Conservation (phyloP, 2,329 filamentous ascomycete genomes). For the Aspergillus aculeatus region DNA sequence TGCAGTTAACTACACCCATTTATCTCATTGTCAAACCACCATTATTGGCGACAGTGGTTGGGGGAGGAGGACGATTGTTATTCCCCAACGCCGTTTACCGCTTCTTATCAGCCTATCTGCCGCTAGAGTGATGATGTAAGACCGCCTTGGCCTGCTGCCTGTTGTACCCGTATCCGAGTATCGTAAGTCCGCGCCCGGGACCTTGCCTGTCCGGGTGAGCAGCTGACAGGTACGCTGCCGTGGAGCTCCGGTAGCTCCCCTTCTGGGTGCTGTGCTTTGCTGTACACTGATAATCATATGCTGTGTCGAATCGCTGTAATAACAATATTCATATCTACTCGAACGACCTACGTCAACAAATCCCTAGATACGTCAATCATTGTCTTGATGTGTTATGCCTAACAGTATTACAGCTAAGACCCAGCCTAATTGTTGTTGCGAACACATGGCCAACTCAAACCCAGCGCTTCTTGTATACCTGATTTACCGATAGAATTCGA, state of each 20-base stretch:
- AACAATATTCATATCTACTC: neutral
- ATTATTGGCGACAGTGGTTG: no score
- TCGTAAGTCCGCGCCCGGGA: neutral
- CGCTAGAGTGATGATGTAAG: constrained; percentile 14
- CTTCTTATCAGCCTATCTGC: constrained; percentile 3
- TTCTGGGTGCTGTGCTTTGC: no score
- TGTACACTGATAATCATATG: neutral
- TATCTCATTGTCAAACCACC: no score
- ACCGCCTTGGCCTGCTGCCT: constrained; percentile 8
- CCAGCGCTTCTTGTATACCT: constrained; percentile 2
- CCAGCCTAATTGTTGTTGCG: constrained; percentile 23
- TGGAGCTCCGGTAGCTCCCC: neutral
- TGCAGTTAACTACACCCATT: no score
- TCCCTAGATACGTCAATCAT: constrained; percentile 12
- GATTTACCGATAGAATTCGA: constrained; percentile 79
- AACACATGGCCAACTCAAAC: constrained; percentile 14
- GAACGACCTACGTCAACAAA: neutral
- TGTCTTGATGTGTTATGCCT: constrained; percentile 20
- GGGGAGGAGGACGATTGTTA: no score
- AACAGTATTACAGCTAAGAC: constrained; percentile 31
- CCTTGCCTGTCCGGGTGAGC: constrained; percentile 1
- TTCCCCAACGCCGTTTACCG: neutral
- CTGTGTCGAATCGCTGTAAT: neutral
- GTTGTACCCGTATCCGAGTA: neutral
- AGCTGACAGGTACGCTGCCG: neutral